phyloP scores from a whole-genome alignment of 2,329 filamentous ascomycete genomes.

The Cladosporium sp. region DNA sequence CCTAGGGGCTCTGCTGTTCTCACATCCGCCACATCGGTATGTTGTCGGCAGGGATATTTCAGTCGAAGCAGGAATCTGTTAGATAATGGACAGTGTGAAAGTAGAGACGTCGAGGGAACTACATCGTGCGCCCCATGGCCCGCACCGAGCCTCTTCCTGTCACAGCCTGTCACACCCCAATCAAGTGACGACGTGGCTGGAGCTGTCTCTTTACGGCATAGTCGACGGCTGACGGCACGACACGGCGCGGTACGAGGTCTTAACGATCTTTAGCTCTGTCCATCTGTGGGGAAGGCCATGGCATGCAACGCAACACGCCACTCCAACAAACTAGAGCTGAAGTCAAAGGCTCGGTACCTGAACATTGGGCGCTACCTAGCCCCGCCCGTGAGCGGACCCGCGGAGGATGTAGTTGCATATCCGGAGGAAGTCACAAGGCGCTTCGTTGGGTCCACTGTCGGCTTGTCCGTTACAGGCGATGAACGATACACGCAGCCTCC shows the following conservation, averaged over 20 bases:
- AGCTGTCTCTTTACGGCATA: neutral
- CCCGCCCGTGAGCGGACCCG: neutral
- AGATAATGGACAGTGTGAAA: neutral
- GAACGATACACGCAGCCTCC: neutral
- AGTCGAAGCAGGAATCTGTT: neutral
- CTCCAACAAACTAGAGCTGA: neutral
- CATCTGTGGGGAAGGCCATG: neutral
- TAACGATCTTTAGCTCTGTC: neutral
- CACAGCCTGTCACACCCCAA: neutral
- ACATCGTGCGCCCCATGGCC: neutral
- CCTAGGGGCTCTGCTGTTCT: neutral
- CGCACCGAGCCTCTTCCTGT: neutral
- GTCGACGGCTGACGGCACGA: neutral
- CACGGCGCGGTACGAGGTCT: neutral
- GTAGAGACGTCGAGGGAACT: neutral
- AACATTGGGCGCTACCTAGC: neutral
- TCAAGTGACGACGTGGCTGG: neutral
- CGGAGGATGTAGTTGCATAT: neutral
- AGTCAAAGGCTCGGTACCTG: neutral
- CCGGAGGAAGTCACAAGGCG: neutral
- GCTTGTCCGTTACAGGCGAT: neutral
- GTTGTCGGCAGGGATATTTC: neutral
- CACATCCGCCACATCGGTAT: neutral
- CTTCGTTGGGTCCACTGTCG: neutral
- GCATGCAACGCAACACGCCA: neutral